phyloP scores from a whole-genome alignment of 805 yeast genomes.

The Kazachstania taianensis region DNA sequence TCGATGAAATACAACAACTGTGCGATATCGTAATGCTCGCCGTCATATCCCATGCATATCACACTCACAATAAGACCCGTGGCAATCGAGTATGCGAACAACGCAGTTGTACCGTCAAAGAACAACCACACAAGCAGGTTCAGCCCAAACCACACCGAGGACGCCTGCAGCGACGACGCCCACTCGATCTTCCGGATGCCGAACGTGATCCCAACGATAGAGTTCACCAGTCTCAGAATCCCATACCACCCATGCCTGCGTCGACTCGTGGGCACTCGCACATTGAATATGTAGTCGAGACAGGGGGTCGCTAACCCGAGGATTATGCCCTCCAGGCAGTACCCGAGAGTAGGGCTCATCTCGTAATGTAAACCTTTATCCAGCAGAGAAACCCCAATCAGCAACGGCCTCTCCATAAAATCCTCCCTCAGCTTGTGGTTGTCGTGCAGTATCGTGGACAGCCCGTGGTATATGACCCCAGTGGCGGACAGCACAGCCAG shows the following conservation, averaged over 20 bases:
- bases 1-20: slow-evolving; percentile 28
- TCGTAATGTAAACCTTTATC: slow-evolving; percentile 15
- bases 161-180: slow-evolving; percentile 55
- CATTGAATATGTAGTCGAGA: slow-evolving; percentile 21
- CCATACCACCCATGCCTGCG: slow-evolving; percentile 1
- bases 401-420: slow-evolving; percentile 35
- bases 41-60: slow-evolving; percentile 7
- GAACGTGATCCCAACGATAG: slow-evolving; percentile 60
- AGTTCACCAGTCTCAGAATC: slow-evolving; percentile 30
- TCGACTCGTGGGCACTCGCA: slow-evolving; percentile 4
- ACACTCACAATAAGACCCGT: slow-evolving; percentile 20
- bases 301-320: slow-evolving; percentile 46
- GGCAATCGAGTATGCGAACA: slow-evolving; percentile 41
- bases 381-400: slow-evolving; percentile 24
- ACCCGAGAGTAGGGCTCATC: slow-evolving; percentile 19
- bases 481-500: slow-evolving; percentile 30
- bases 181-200: slow-evolving; percentile 62
- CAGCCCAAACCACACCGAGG: slow-evolving; percentile 49
- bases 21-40: slow-evolving; percentile 19
- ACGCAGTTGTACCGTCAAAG: slow-evolving; percentile 51
- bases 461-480: slow-evolving; percentile 45
- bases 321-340: slow-evolving; percentile 43
- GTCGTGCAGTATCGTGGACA: slow-evolving; percentile 44
- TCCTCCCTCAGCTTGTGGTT: slow-evolving; percentile 37
- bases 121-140: slow-evolving; percentile 59